phyloP scores from a whole-genome alignment of 2,329 filamentous ascomycete genomes.

The Exophiala lecanii-corni region DNA sequence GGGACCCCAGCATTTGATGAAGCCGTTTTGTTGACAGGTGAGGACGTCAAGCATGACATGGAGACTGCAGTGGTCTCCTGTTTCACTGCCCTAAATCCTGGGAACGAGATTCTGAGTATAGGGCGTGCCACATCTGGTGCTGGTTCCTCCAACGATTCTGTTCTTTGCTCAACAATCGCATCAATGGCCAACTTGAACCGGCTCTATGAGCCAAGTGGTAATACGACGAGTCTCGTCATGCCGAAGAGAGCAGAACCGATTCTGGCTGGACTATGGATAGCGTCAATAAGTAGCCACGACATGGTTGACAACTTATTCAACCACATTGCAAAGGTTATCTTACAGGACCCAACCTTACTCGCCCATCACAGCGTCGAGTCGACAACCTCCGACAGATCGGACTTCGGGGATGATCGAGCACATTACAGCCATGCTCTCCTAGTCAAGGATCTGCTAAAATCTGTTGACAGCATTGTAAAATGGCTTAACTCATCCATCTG shows the following conservation, averaged over 20 bases:
- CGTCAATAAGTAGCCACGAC: not conserved
- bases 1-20: too few relatives aligned
- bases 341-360: too few relatives aligned
- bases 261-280: slow-evolving; percentile 3
- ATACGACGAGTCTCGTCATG: slow-evolving; percentile 1
- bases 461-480: not conserved
- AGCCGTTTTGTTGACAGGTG: too few relatives aligned
- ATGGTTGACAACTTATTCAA: too few relatives aligned
- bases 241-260: slow-evolving; percentile 7
- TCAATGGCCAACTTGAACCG: slow-evolving; percentile 6
- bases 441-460: not conserved
- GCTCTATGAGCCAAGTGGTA: slow-evolving; percentile 2
- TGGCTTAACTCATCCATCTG: not conserved
- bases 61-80: too few relatives aligned
- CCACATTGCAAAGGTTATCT: too few relatives aligned
- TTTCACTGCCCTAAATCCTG: too few relatives aligned
- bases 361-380: too few relatives aligned
- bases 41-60: too few relatives aligned
- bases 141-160: not conserved
- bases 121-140: not conserved
- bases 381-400: not conserved
- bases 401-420: too few relatives aligned
- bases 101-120: not conserved
- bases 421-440: not conserved
- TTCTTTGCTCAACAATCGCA: slow-evolving; percentile 6